Conservation (phyloP, 495 filamentous ascomycete species). For the Xylaria palmicola region DNA sequence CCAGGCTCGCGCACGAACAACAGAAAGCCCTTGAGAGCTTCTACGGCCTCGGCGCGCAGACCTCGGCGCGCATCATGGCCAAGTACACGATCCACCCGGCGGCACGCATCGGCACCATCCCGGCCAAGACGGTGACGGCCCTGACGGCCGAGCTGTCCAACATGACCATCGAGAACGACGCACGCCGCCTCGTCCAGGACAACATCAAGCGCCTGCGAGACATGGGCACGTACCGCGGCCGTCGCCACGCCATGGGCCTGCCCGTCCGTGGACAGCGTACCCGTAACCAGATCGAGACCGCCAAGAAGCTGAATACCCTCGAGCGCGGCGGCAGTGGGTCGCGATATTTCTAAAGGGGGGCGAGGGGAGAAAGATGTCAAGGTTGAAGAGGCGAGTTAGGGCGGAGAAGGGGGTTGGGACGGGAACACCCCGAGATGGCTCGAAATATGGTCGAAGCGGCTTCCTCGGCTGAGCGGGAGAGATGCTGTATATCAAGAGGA, state of each 20-base stretch:
- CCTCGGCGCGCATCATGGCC: constrained; percentile 73
- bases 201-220: constrained; percentile 86
- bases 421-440: background rate
- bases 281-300: constrained; percentile 75
- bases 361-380: constrained; percentile 12
- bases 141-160: constrained; percentile 81
- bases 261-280: constrained; percentile 88
- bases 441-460: background rate
- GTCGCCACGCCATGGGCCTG: constrained; percentile 84
- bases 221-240: constrained; percentile 86
- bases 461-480: background rate
- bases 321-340: constrained; percentile 58
- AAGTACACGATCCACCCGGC: constrained; percentile 82
- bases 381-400: background rate
- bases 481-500: background rate
- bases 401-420: background rate
- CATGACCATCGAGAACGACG: constrained; percentile 93
- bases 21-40: constrained; percentile 84
- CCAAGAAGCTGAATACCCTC: constrained; percentile 75
- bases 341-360: background rate
- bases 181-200: constrained; percentile 70
- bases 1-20: background rate
- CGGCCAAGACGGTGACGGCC: constrained; percentile 68
- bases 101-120: constrained; percentile 69
- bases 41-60: constrained; percentile 80